Evolutionary conservation across 163 green algal species (phyloP).

Genomic region (Prototheca cutis): DNA sequence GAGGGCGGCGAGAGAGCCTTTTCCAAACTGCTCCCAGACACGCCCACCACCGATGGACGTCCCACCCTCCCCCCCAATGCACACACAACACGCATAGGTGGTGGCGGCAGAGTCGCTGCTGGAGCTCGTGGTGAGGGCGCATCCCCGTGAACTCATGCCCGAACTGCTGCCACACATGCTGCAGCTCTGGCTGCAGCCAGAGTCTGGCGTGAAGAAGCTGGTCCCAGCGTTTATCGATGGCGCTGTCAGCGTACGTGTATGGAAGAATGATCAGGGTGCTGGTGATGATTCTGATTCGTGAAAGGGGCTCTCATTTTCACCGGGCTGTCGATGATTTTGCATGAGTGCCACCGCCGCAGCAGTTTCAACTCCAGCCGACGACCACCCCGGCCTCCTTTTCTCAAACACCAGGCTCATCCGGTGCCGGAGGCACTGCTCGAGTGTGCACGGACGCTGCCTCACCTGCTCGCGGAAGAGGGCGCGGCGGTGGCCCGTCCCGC

Average conservation of each 20-base stretch:
- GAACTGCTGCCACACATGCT: slow-evolving; percentile 31
- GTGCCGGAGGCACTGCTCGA: slow-evolving; percentile 3
- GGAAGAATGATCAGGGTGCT: too few species aligned
- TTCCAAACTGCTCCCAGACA: background rate
- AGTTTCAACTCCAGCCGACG: too few species aligned
- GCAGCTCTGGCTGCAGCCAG: slow-evolving; percentile 35
- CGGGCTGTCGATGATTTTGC: too few species aligned
- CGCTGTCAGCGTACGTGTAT: too few species aligned
- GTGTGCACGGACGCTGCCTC: slow-evolving; percentile 4
- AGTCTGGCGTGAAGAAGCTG: slow-evolving; percentile 21
- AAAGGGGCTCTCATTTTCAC: too few species aligned
- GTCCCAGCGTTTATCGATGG: slow-evolving; percentile 39
- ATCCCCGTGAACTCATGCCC: slow-evolving; percentile 21
- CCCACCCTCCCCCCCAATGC: too few species aligned
- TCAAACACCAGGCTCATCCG: slow-evolving; percentile 5
- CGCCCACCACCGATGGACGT: too few species aligned
- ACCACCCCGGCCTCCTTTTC: too few species aligned
- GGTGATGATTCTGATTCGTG: too few species aligned
- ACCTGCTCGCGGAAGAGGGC: slow-evolving; percentile 26
- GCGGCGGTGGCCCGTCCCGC: slow-evolving; percentile 27
- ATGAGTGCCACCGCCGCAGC: too few species aligned
- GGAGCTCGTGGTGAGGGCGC: slow-evolving; percentile 34
- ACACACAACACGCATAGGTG: background rate
- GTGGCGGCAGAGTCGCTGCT: slow-evolving; percentile 18
- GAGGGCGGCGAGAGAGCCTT: too few species aligned